Conservation (phyloP, 352 stramenopile species). For the Phytophthora ramorum region DNA sequence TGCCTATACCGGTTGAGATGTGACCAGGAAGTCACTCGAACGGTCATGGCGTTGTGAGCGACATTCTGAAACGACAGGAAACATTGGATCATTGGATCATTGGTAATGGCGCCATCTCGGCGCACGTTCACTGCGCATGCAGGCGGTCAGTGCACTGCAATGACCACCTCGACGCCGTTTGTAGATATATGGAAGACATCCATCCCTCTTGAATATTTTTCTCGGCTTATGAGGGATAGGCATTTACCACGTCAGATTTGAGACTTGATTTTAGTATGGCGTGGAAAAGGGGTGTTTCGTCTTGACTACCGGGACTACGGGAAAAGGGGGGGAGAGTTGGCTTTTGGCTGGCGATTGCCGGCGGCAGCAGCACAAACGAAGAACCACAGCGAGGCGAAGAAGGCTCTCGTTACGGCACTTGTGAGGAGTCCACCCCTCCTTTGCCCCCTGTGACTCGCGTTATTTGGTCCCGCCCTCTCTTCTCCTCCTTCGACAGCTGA, state of each 20-base stretch:
- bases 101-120: background rate
- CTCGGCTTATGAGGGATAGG: slow-evolving; percentile 21
- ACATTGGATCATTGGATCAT: background rate
- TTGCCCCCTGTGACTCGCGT: slow-evolving; percentile 23
- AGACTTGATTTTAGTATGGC: slow-evolving; percentile 22
- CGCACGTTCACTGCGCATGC: background rate
- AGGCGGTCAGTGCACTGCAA: background rate
- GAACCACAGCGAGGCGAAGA: slow-evolving; percentile 45
- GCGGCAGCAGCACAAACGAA: slow-evolving; percentile 42
- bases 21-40: slow-evolving; percentile 20
- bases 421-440: slow-evolving; percentile 15
- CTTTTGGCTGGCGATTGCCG: slow-evolving; percentile 24
- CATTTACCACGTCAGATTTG: slow-evolving; percentile 2
- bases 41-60: slow-evolving; percentile 17
- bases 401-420: slow-evolving; percentile 4
- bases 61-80: slow-evolving; percentile 20
- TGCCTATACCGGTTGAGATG: slow-evolving; percentile 26
- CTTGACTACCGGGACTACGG: slow-evolving; percentile 14
- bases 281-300: slow-evolving; percentile 11
- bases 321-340: slow-evolving; percentile 17
- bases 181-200: background rate
- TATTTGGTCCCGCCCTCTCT: slow-evolving; percentile 9
- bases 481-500: background rate
- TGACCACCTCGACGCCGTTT: background rate
- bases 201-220: background rate